Evolutionary conservation across 371 early-diverging fungal genomes (phyloP).

Genomic region (Zychaea mexicana): DNA sequence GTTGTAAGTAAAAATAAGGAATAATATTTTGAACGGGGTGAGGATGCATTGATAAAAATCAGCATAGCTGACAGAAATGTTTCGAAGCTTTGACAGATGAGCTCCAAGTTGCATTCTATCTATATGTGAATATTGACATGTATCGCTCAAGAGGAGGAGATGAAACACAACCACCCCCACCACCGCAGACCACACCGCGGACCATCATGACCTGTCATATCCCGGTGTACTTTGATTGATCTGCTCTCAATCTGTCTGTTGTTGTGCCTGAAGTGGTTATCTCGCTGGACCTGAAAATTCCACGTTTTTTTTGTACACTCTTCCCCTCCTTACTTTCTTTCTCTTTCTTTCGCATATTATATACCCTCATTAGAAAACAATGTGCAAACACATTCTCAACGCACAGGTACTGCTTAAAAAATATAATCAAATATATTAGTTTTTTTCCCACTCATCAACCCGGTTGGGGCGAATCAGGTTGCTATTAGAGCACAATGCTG

Average conservation of each 20-base stretch:
- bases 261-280: too few relatives aligned
- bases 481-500: slow-evolving; percentile 94
- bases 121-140: slow-evolving; percentile 29
- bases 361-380: slow-evolving; percentile 20
- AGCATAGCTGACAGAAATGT: too few relatives aligned
- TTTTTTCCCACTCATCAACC: neutral
- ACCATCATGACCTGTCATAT: slow-evolving; percentile 34
- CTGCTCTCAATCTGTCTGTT: too few relatives aligned
- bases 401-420: slow-evolving; percentile 72
- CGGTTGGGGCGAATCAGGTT: slow-evolving; percentile 56
- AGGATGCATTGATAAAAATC: neutral
- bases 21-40: too few relatives aligned
- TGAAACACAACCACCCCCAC: neutral
- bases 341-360: neutral
- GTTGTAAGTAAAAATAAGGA: slow-evolving; percentile 31
- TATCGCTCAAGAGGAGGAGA: slow-evolving; percentile 20
- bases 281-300: too few relatives aligned
- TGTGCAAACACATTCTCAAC: slow-evolving; percentile 96
- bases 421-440: neutral
- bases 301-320: neutral
- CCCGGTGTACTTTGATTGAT: slow-evolving; percentile 25
- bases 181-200: slow-evolving; percentile 1
- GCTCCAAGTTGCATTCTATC: slow-evolving; percentile 30
- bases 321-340: neutral
- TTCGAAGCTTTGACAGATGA: slow-evolving; percentile 36